A percentile compares a stretch with the other conserved stretches of the same genome.
Evolutionary conservation across 345 rosid species (phyloP).

Genomic region (Gossypium stocksii): DNA sequence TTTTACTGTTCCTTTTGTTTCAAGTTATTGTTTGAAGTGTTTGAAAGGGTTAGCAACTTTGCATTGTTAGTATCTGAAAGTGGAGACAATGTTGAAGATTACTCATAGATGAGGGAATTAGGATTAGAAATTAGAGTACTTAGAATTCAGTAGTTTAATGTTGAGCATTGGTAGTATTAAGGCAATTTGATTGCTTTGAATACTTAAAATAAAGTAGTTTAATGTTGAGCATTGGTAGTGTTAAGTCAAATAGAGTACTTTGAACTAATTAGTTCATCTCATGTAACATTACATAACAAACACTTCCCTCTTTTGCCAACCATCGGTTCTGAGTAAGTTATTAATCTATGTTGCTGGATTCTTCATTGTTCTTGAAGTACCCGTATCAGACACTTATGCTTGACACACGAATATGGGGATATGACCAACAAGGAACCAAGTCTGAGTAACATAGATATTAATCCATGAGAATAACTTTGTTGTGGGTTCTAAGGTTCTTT

Average conservation of each 20-base stretch:
- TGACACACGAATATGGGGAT: too few species aligned
- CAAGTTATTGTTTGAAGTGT: not conserved
- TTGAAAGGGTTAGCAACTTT: not conserved
- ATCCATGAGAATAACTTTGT: not conserved
- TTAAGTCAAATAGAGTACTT: not conserved
- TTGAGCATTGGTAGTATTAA: not conserved
- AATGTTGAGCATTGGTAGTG: not conserved
- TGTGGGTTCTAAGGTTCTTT: not conserved
- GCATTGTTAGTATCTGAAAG: not conserved
- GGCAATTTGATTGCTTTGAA: not conserved
- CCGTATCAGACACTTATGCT: too few species aligned
- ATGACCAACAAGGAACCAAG: too few species aligned
- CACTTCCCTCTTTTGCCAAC: not conserved
- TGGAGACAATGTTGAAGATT: not conserved
- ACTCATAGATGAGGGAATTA: not conserved
- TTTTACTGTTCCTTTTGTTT: not conserved
- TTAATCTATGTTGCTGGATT: not conserved
- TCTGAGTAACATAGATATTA: too few species aligned
- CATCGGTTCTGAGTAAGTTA: not conserved
- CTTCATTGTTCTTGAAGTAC: too few species aligned
- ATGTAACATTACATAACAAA: not conserved
- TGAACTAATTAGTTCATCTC: not conserved
- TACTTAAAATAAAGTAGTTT: not conserved
- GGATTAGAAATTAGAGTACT: not conserved
- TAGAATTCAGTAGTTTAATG: not conserved